Evolutionary conservation across 495 filamentous ascomycete species (phyloP).

Genomic region (Friedmanniomyces endolithicus): DNA sequence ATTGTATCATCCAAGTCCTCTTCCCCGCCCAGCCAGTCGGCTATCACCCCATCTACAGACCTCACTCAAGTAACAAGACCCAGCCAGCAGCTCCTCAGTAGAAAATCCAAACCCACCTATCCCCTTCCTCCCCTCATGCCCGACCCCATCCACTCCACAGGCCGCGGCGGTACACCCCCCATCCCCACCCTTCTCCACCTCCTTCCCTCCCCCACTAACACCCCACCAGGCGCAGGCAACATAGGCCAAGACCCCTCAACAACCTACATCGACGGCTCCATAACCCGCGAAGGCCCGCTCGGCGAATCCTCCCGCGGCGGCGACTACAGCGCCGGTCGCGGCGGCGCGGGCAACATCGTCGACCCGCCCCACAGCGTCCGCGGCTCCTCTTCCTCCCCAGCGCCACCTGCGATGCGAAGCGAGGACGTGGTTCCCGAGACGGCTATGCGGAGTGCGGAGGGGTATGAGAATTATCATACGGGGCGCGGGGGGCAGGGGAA

Average conservation of each 20-base stretch:
- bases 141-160: conserved; percentile 24
- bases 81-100: too few relatives aligned
- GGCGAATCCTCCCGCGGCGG: conserved; percentile 13
- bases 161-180: conserved; percentile 26
- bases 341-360: conserved; percentile 29
- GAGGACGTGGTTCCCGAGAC: conserved; percentile 29
- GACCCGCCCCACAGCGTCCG: background rate
- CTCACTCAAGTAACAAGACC: too few relatives aligned
- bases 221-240: conserved; percentile 32
- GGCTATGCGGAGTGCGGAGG: conserved; percentile 19
- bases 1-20: too few relatives aligned
- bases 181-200: background rate
- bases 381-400: too few relatives aligned
- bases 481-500: conserved; percentile 32
- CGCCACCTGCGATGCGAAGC: too few relatives aligned
- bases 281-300: conserved; percentile 28
- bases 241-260: conserved; percentile 26
- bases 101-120: too few relatives aligned
- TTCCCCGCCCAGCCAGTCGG: too few relatives aligned
- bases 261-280: conserved; percentile 27
- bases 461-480: conserved; percentile 32
- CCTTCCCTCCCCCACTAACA: background rate
- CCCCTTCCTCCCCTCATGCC: too few relatives aligned
- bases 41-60: too few relatives aligned
- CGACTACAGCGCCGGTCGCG: conserved; percentile 18